Conservation (phyloP, 2,329 filamentous ascomycete species). For the Trichoderma sp. region DNA sequence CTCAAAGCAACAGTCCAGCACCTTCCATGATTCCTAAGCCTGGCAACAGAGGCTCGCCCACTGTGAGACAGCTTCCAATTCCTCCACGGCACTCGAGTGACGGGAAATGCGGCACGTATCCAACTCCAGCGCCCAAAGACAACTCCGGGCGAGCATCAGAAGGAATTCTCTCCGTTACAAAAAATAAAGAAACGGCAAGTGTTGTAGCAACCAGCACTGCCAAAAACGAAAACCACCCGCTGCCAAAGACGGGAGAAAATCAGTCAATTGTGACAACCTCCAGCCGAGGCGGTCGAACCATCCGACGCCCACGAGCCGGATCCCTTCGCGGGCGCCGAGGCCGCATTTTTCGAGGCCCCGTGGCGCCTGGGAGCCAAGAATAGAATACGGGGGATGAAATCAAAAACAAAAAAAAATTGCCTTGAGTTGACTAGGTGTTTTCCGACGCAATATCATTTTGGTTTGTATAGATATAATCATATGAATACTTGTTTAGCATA, state of each 20-base stretch:
- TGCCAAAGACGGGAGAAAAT: conserved; percentile 8
- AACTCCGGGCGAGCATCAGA: background rate
- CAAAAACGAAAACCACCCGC: conserved; percentile 21
- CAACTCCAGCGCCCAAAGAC: background rate
- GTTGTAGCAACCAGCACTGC: background rate
- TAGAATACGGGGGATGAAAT: too few species aligned
- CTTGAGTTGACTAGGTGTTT: background rate
- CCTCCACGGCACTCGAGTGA: conserved; percentile 3
- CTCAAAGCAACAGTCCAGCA: conserved; percentile 18
- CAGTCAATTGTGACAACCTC: background rate
- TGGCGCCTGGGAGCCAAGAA: background rate
- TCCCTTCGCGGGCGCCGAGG: conserved; percentile 30
- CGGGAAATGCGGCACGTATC: background rate
- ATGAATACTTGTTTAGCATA: background rate
- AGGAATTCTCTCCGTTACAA: background rate
- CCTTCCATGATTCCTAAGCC: conserved; percentile 29
- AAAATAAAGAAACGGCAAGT: background rate
- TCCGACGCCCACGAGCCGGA: conserved; percentile 28
- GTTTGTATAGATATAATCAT: conserved; percentile 10
- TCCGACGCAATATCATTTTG: background rate
- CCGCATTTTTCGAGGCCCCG: conserved; percentile 20
- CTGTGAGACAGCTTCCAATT: conserved; percentile 15
- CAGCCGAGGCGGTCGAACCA: conserved; percentile 24
- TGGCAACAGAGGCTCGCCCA: conserved; percentile 19
- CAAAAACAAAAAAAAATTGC: background rate